These are phyloP conservation scores for Saturnispora galanensis DNA, from an alignment of 805 yeast species.

Conservation along the genomic window DNA sequence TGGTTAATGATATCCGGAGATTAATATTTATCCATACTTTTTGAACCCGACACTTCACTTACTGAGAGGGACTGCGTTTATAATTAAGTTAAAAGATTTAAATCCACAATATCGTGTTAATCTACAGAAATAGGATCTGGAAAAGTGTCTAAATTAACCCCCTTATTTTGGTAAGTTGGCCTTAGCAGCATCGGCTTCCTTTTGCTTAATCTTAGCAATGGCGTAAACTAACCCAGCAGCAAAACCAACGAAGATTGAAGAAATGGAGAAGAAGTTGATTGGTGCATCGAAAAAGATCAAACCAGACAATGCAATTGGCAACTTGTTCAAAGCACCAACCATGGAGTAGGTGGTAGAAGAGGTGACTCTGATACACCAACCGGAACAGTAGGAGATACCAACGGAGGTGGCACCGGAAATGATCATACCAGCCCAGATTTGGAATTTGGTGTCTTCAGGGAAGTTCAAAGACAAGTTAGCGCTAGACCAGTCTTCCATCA, in stretches of 20 bases:
- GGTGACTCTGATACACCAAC: constrained; percentile 99
- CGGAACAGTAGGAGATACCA: constrained; percentile 97
- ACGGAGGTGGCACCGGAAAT: constrained; percentile 91
- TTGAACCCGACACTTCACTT: too few species aligned
- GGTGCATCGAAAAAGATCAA: constrained; percentile 92
- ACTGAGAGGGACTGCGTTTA: too few species aligned
- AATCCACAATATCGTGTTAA: too few species aligned
- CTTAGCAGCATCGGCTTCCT: constrained; percentile 28
- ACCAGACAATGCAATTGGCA: constrained; percentile 95
- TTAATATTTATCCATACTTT: too few species aligned
- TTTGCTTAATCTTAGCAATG: constrained; percentile 88
- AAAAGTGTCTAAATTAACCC: not conserved
- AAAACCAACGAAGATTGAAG: constrained; percentile 90
- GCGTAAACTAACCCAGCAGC: constrained; percentile 94
- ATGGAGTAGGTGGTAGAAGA: constrained; percentile 97
- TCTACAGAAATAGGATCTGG: too few species aligned
- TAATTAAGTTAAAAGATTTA: too few species aligned
- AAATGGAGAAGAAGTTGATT: constrained; percentile 78
- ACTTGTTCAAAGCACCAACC: constrained; percentile 98
- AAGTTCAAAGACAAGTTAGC: constrained; percentile 68
- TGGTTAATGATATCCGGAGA: not conserved
- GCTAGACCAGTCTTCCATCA: constrained; percentile 89
- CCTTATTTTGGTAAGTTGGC: constrained; percentile 27
- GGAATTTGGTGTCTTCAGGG: constrained; percentile 58
- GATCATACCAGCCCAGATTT: constrained; percentile 73